These are phyloP conservation scores for Blumeriella jaapii DNA, from an alignment of 2,329 filamentous ascomycete species.

Conservation along the genomic window DNA sequence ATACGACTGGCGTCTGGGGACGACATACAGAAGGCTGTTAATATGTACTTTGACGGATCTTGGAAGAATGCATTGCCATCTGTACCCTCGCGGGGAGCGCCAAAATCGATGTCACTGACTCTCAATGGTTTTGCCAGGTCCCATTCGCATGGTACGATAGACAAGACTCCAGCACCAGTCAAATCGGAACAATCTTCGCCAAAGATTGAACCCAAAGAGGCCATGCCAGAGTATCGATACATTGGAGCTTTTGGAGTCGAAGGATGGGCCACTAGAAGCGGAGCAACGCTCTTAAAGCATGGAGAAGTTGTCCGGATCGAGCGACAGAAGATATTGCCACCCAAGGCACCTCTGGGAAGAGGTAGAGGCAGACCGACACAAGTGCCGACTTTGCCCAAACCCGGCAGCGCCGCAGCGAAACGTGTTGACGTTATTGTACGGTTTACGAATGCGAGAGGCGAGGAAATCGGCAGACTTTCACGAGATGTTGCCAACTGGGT, in stretches of 20 bases:
- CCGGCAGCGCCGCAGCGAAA: conserved; percentile 38
- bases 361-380: conserved; percentile 30
- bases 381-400: conserved; percentile 17
- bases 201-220: conserved; percentile 4
- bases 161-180: conserved; percentile 17
- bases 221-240: conserved; percentile 52
- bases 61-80: conserved; percentile 35
- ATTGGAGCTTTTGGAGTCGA: conserved; percentile 86
- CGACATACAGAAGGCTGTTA: conserved; percentile 50
- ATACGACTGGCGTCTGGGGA: conserved; percentile 44
- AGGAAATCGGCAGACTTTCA: conserved; percentile 76
- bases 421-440: conserved; percentile 80
- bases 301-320: conserved; percentile 81
- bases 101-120: conserved; percentile 13
- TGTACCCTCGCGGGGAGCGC: neutral
- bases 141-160: conserved; percentile 5
- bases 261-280: conserved; percentile 85
- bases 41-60: conserved; percentile 60
- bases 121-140: conserved; percentile 21
- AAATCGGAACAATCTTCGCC: conserved; percentile 14
- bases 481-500: conserved; percentile 88
- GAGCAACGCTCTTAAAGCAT: conserved; percentile 61
- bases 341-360: conserved; percentile 35
- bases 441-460: conserved; percentile 69
- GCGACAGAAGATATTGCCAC: conserved; percentile 62